These are phyloP conservation scores for Cladosporium velox DNA, from an alignment of 2,329 filamentous ascomycete species.

Conservation along the genomic window DNA sequence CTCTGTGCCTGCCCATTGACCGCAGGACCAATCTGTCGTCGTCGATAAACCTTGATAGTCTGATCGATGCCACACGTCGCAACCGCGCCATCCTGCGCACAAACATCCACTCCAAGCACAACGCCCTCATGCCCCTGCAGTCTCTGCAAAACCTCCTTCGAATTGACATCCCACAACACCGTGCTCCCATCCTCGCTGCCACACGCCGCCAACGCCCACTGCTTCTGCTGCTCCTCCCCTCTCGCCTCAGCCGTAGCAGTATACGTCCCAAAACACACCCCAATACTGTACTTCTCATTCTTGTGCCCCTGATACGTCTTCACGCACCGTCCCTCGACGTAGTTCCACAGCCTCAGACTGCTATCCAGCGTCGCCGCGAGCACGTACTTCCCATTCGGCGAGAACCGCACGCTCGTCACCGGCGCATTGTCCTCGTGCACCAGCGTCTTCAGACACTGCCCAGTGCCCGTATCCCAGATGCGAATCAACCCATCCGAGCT, in stretches of 20 bases:
- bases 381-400: constrained; percentile 90
- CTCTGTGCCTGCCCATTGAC: constrained; percentile 7
- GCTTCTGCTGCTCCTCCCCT: not conserved
- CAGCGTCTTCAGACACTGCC: constrained; percentile 90
- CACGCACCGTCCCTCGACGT: constrained; percentile 83
- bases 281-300: constrained; percentile 83
- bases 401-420: constrained; percentile 86
- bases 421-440: constrained; percentile 95
- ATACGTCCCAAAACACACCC: constrained; percentile 77
- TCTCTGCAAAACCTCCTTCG: constrained; percentile 77
- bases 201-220: constrained; percentile 68
- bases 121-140: constrained; percentile 59
- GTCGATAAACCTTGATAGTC: constrained; percentile 63
- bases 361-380: constrained; percentile 90
- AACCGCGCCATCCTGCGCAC: constrained; percentile 55
- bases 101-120: constrained; percentile 62
- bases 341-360: constrained; percentile 91
- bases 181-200: constrained; percentile 87
- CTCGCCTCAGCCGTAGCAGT: constrained; percentile 33
- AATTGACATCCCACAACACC: constrained; percentile 86
- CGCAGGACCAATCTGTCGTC: not conserved
- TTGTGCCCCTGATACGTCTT: constrained; percentile 96
- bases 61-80: constrained; percentile 65
- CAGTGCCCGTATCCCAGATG: constrained; percentile 93
- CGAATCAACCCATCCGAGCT: constrained; percentile 89